These are phyloP conservation scores for Ligustrum vulgare DNA, from an alignment of 257 asterid species.

Conservation along the genomic window DNA sequence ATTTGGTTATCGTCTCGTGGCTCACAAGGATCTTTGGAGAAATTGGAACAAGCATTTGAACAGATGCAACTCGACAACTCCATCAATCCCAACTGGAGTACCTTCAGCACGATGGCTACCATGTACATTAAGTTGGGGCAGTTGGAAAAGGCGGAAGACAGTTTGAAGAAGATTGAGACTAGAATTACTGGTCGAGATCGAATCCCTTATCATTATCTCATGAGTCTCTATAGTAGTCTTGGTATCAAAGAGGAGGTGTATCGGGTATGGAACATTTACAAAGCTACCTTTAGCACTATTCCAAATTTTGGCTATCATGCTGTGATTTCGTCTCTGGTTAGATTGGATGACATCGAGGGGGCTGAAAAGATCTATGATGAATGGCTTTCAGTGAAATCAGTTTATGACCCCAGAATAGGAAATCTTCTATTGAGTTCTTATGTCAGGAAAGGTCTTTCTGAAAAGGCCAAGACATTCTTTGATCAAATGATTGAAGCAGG, in stretches of 20 bases:
- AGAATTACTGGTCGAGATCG: slow-evolving; percentile 43
- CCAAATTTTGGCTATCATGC: slow-evolving; percentile 46
- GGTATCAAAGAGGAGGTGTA: slow-evolving; percentile 40
- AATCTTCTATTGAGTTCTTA: slow-evolving; percentile 41
- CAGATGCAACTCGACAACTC: slow-evolving; percentile 19
- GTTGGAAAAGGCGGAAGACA: slow-evolving; percentile 33
- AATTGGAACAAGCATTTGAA: slow-evolving; percentile 33
- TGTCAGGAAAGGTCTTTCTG: slow-evolving; percentile 35
- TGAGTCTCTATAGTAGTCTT: slow-evolving; percentile 40
- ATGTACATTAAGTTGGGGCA: slow-evolving; percentile 37
- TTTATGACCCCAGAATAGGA: slow-evolving; percentile 42
- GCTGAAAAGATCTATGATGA: slow-evolving; percentile 42
- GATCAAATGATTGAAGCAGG: slow-evolving; percentile 41
- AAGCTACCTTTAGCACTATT: slow-evolving; percentile 29
- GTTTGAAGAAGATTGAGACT: slow-evolving; percentile 33
- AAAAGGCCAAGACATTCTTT: slow-evolving; percentile 33
- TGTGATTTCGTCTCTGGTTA: slow-evolving; percentile 35
- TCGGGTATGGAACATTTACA: slow-evolving; percentile 45
- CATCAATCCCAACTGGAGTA: slow-evolving; percentile 43
- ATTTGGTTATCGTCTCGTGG: slow-evolving; percentile 46
- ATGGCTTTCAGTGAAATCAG: slow-evolving; percentile 42
- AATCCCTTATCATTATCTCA: slow-evolving; percentile 39
- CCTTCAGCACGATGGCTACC: slow-evolving; percentile 49
- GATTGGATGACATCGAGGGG: slow-evolving; percentile 41
- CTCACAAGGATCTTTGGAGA: slow-evolving; percentile 36